A percentile compares a stretch with the other conserved stretches of the same genome.
These are phyloP conservation scores for Tulasnella sp. DNA, from an alignment of 768 basidiomycete species.

Conservation along the genomic window DNA sequence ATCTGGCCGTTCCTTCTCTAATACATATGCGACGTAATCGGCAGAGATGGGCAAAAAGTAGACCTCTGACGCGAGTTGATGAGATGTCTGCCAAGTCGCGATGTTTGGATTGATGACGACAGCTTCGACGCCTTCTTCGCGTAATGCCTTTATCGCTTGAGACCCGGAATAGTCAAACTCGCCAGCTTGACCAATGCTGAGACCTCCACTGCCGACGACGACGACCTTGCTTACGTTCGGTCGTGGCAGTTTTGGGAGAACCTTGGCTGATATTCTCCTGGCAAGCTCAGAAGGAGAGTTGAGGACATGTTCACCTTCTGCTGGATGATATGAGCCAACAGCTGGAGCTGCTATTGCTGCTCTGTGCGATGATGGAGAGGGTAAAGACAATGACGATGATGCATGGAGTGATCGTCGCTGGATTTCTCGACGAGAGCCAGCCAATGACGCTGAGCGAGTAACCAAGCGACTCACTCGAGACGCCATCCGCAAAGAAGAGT, in stretches of 20 bases:
- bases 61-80: slow-evolving; percentile 90
- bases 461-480: too few species aligned
- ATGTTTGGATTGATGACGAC: slow-evolving; percentile 98
- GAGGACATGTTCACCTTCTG: slow-evolving; percentile 30
- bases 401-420: slow-evolving; percentile 32
- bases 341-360: slow-evolving; percentile 46
- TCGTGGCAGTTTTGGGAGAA: slow-evolving; percentile 80
- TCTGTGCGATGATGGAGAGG: slow-evolving; percentile 39
- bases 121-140: slow-evolving; percentile 87
- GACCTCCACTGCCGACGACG: slow-evolving; percentile 90
- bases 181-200: slow-evolving; percentile 95
- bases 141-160: slow-evolving; percentile 93
- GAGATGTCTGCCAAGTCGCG: slow-evolving; percentile 98
- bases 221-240: slow-evolving; percentile 90
- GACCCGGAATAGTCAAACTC: slow-evolving; percentile 99
- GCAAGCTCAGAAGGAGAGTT: slow-evolving; percentile 93
- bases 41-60: slow-evolving; percentile 95
- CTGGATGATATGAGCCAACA: slow-evolving; percentile 18
- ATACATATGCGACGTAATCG: slow-evolving; percentile 96
- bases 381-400: slow-evolving; percentile 27
- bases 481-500: too few species aligned
- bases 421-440: too few species aligned
- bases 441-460: too few species aligned
- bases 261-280: slow-evolving; percentile 82
- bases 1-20: slow-evolving; percentile 97